Evolutionary conservation across 441 rosid species (phyloP), one percentile per base, ranked within the genome.

Genomic region (Gossypium schwendimanii): DNA sequence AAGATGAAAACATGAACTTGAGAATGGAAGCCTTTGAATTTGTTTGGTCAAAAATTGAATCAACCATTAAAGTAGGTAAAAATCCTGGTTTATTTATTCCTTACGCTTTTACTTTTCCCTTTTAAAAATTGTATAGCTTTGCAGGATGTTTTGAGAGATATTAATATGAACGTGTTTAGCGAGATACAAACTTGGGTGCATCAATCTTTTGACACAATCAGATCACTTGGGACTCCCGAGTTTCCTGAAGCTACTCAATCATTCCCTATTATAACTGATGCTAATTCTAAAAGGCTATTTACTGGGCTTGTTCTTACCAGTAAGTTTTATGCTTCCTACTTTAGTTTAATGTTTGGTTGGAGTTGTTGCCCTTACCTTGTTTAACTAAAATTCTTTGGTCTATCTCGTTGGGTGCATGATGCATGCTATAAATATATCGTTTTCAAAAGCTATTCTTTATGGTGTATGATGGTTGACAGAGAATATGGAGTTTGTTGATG

Each of bases 401-500:
- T 18, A 17, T 41, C 31, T 41, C 41, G 53, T 63, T 63, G 31
- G 52, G 23, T 41, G 69, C 53, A 2, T 5, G 1, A 11, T 63
- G 52, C 52, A 41, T 63, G 69, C 55, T 45, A 47, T 45, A 23
- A 45, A 47, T 64, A 47, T 49, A 15, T 49, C 11, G 23, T 66
- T 49, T 26, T 21, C 4, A 28, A 47, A 36, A 66, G 15, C 23
- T 24, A n/a, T 24, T 26, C 8, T 24, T 47, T 24, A 24, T 66
- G 26, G 39, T 26, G 8, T 53, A 12, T 33, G 55, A 52, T 83
- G 64, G 63, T 76, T 80, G 75, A 59, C 90, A 95, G 99, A 87
- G 83, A 93, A 95, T 79, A 76, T 95, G 88, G 99, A 93, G 84
- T 88, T 95, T 79, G 94, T 93, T 77, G 98, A 95, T 75, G 98